phyloP scores from a whole-genome alignment of 2,329 filamentous ascomycete genomes.

The Aspergillus niger region DNA sequence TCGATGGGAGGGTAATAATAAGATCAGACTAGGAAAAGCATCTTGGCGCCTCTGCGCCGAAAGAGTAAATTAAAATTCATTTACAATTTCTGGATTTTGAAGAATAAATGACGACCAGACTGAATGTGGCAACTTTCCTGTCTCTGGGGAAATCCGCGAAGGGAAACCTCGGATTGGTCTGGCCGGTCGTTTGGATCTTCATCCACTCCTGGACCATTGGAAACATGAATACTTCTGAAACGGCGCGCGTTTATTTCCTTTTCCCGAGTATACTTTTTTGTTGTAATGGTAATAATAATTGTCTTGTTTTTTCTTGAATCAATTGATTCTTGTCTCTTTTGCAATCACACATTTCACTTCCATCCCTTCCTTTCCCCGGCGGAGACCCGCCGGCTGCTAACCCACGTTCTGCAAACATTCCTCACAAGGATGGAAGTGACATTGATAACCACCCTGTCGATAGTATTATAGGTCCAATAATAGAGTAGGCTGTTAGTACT shows the following conservation, averaged over 20 bases:
- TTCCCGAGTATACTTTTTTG: not conserved
- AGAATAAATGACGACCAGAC: conserved; percentile 12
- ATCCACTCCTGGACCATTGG: conserved; percentile 3
- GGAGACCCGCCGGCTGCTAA: not conserved
- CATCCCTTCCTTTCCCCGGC: not conserved
- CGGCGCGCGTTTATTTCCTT: not conserved
- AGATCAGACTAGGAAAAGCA: not conserved
- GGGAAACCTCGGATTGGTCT: conserved; percentile 13
- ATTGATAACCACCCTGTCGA: not conserved
- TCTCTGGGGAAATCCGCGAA: not conserved
- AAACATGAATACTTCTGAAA: not conserved
- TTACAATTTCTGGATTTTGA: not conserved
- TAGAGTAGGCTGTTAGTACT: too few species aligned
- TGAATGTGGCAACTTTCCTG: conserved; percentile 19
- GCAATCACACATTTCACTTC: not conserved
- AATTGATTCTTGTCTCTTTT: not conserved
- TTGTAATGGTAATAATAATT: not conserved
- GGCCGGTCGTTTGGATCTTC: conserved; percentile 4
- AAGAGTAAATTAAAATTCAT: not conserved
- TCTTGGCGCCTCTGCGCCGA: not conserved
- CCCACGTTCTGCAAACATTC: conserved; percentile 4
- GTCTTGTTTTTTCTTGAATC: not conserved
- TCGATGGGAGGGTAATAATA: not conserved
- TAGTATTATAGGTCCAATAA: too few species aligned
- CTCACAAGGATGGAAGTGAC: not conserved